Evolutionary conservation across 768 basidiomycete genomes (phyloP).

Genomic region (Cantharellus anzutake): DNA sequence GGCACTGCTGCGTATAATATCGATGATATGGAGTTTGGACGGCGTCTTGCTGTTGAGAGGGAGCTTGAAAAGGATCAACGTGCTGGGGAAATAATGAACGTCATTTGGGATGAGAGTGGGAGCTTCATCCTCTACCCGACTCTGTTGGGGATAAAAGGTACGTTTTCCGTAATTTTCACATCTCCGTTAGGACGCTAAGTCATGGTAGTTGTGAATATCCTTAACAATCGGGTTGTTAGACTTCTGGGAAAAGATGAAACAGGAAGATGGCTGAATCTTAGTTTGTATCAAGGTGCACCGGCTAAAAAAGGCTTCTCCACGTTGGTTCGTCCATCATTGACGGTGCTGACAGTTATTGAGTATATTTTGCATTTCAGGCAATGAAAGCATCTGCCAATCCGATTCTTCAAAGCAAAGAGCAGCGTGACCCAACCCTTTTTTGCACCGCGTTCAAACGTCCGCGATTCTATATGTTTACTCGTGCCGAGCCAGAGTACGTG

Average conservation of each 20-base stretch:
- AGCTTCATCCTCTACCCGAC: slow-evolving; percentile 89
- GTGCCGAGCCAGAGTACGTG: slow-evolving; percentile 72
- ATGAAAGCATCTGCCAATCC: slow-evolving; percentile 96
- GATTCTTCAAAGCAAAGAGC: slow-evolving; percentile 67
- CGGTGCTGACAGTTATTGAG: neutral
- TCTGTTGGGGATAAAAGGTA: slow-evolving; percentile 88
- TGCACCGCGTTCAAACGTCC: slow-evolving; percentile 85
- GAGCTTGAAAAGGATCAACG: slow-evolving; percentile 52
- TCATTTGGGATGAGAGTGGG: slow-evolving; percentile 96
- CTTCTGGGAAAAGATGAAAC: slow-evolving; percentile 88
- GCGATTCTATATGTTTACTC: slow-evolving; percentile 89
- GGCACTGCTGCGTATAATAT: slow-evolving; percentile 82
- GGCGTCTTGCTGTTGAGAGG: slow-evolving; percentile 78
- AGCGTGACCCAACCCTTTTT: slow-evolving; percentile 78
- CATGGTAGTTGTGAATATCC: slow-evolving; percentile 67
- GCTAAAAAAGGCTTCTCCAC: slow-evolving; percentile 74
- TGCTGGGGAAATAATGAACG: slow-evolving; percentile 48
- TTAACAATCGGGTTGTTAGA: slow-evolving; percentile 80
- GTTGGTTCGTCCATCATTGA: slow-evolving; percentile 30
- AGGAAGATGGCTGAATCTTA: slow-evolving; percentile 72
- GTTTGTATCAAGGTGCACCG: slow-evolving; percentile 86
- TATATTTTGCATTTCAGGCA: slow-evolving; percentile 27
- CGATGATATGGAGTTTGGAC: slow-evolving; percentile 99
- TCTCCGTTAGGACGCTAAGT: neutral
- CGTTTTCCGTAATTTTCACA: slow-evolving; percentile 6